These are phyloP conservation scores for Ilyonectria destructans DNA, from an alignment of 2,329 filamentous ascomycete genomes.

Conservation along the genomic window DNA sequence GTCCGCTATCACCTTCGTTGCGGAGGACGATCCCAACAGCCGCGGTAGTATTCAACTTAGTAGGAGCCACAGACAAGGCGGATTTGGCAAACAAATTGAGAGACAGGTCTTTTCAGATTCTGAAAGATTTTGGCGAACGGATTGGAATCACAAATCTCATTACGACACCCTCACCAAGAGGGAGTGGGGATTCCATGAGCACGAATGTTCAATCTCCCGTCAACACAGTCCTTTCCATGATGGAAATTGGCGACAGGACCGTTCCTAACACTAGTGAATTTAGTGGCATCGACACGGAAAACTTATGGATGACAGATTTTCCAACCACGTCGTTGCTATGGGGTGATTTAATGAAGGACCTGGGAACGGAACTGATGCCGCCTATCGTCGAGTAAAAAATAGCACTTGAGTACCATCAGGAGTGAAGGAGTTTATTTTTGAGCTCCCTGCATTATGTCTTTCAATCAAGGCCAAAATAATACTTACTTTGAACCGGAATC, in stretches of 20 bases:
- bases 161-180: background rate
- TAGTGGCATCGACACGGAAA: conserved; percentile 13
- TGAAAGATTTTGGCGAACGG: conserved; percentile 40
- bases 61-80: conserved; percentile 12
- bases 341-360: conserved; percentile 44
- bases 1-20: conserved; percentile 41
- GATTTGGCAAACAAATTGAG: conserved; percentile 32
- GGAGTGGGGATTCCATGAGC: background rate
- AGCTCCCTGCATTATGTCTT: background rate
- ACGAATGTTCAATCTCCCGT: background rate
- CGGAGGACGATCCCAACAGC: conserved; percentile 37
- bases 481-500: background rate
- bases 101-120: conserved; percentile 35
- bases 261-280: conserved; percentile 16
- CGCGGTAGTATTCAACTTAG: conserved; percentile 37
- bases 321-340: conserved; percentile 38
- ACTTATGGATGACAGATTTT: conserved; percentile 37
- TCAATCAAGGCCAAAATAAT: background rate
- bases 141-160: conserved; percentile 39
- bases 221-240: conserved; percentile 20
- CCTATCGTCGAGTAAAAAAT: conserved; percentile 11
- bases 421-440: background rate
- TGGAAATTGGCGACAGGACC: conserved; percentile 36
- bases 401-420: background rate
- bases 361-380: conserved; percentile 39